Conservation (phyloP, 2,329 filamentous ascomycete species). For the Penicillium vulpinum region DNA sequence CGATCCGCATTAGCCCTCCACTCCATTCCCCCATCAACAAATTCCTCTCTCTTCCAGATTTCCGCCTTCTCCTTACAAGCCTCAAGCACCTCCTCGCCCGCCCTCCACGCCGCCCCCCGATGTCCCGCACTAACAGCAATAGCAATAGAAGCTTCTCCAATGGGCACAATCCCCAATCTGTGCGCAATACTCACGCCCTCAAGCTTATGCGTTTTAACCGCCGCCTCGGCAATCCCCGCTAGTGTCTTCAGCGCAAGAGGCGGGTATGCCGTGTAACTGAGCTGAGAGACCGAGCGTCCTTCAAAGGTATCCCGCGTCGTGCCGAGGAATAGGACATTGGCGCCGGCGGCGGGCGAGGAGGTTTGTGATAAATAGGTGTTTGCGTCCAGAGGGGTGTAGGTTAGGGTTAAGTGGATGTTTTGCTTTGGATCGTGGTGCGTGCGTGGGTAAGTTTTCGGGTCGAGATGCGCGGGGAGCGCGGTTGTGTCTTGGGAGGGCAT, state of each 20-base stretch:
- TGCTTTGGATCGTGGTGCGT: conserved; percentile 28
- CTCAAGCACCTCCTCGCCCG: conserved; percentile 86
- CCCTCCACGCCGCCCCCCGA: conserved; percentile 79
- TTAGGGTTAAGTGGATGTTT: conserved; percentile 46
- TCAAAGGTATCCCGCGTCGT: conserved; percentile 49
- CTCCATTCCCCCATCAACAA: conserved; percentile 68
- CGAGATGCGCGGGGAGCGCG: conserved; percentile 33
- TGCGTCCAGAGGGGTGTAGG: conserved; percentile 43
- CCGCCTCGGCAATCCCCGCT: conserved; percentile 39
- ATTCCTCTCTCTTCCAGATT: conserved; percentile 93
- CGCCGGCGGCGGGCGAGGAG: conserved; percentile 45
- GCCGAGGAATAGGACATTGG: conserved; percentile 49
- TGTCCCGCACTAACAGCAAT: conserved; percentile 85
- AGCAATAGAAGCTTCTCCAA: conserved; percentile 90
- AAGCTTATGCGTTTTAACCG: conserved; percentile 61
- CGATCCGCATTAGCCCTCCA: conserved; percentile 90
- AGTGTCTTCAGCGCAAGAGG: conserved; percentile 45
- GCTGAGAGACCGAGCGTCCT: conserved; percentile 41
- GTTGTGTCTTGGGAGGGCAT: conserved; percentile 15
- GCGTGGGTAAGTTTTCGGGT: conserved; percentile 45
- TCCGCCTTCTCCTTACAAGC: conserved; percentile 83
- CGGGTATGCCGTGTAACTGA: conserved; percentile 49
- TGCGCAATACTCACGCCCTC: conserved; percentile 78
- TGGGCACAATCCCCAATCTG: conserved; percentile 78
- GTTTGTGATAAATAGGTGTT: conserved; percentile 36